Percentiles rank a stretch among this genome's conserved stretches.
phyloP scores from a whole-genome alignment of 352 stramenopile species.

The Globisporangium splendens region DNA sequence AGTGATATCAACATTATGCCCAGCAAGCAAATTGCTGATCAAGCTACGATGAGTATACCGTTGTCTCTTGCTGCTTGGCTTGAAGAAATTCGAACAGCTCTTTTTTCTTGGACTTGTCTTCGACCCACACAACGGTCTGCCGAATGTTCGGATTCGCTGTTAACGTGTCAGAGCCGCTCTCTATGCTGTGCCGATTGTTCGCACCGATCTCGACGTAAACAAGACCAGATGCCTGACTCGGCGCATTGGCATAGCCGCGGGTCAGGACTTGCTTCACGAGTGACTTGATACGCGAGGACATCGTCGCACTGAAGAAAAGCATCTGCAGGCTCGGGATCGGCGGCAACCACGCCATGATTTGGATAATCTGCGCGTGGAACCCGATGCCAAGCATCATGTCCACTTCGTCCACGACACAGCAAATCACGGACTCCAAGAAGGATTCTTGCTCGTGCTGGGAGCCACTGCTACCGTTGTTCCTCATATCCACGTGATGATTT shows the following conservation, averaged over 20 bases:
- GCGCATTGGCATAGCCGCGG: neutral
- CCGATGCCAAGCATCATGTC: conserved; percentile 68
- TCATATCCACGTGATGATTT: neutral
- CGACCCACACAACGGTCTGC: conserved; percentile 43
- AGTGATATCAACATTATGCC: neutral
- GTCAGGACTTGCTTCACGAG: conserved; percentile 34
- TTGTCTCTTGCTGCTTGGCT: conserved; percentile 30
- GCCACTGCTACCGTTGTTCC: neutral
- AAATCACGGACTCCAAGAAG: conserved; percentile 30
- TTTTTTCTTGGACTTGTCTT: conserved; percentile 62
- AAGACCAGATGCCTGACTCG: conserved; percentile 7
- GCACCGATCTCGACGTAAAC: conserved; percentile 29
- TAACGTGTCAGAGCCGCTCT: neutral
- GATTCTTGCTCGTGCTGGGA: neutral
- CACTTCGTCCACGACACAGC: conserved; percentile 71
- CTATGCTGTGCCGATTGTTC: conserved; percentile 5
- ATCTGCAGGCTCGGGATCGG: conserved; percentile 28
- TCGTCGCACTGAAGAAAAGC: conserved; percentile 60
- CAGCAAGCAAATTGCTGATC: neutral
- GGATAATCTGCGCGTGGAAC: conserved; percentile 42
- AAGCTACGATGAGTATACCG: conserved; percentile 22
- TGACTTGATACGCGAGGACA: conserved; percentile 36
- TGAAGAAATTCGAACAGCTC: conserved; percentile 41
- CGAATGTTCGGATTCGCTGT: conserved; percentile 28
- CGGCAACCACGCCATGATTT: conserved; percentile 41